phyloP scores from a whole-genome alignment of 1,139 yeast genomes.

The Debaryomyces sp. region DNA sequence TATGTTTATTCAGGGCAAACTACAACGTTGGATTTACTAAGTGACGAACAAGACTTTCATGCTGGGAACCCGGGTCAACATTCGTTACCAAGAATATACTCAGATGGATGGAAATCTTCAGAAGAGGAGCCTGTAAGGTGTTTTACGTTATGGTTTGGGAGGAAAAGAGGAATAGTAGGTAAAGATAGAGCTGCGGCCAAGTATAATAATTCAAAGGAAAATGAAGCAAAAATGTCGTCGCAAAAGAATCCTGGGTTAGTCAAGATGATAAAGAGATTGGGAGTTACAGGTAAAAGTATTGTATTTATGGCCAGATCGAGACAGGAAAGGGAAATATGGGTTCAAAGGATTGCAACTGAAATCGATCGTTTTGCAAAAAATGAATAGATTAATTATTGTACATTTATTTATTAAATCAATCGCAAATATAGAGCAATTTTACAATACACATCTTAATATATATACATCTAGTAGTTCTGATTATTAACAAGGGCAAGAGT shows the following conservation, averaged over 20 bases:
- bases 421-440: background rate
- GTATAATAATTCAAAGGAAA: conserved; percentile 8
- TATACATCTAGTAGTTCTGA: background rate
- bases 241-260: conserved; percentile 45
- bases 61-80: conserved; percentile 55
- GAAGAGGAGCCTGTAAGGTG: conserved; percentile 76
- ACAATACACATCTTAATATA: background rate
- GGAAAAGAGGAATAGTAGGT: conserved; percentile 48
- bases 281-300: conserved; percentile 67
- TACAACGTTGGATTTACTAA: conserved; percentile 59
- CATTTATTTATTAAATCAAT: background rate
- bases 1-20: conserved; percentile 75
- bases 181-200: conserved; percentile 14
- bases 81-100: conserved; percentile 68
- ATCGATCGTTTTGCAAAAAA: conserved; percentile 53
- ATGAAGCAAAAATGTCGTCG: conserved; percentile 8
- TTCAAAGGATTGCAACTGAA: conserved; percentile 61
- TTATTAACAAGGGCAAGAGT: conserved; percentile 15
- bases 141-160: conserved; percentile 84
- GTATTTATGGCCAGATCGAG: conserved; percentile 82
- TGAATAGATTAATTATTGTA: conserved; percentile 5
- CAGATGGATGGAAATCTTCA: conserved; percentile 82
- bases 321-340: conserved; percentile 87
- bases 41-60: conserved; percentile 48
- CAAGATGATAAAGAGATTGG: conserved; percentile 54